Evolutionary conservation across 2,329 filamentous ascomycete genomes (phyloP), one percentile per base, ranked within the genome.

Genomic region (Thelonectria rubi): DNA sequence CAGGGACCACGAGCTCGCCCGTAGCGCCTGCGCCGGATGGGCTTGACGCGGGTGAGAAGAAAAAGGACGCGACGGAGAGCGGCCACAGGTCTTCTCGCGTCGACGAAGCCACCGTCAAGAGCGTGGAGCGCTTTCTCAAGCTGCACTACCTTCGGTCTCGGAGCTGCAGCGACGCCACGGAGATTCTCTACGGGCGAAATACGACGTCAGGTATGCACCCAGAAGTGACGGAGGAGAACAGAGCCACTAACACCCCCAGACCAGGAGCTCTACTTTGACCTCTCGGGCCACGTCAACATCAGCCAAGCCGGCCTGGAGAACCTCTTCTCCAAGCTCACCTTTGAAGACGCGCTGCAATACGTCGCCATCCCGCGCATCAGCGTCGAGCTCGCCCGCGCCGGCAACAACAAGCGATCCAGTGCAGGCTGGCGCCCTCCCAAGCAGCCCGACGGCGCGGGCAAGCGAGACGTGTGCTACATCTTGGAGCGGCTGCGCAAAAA

Each of bases 261-360:
- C n/a, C 47, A 62, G 30, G 55, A 62, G 11, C 48, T 62, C 2
- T 54, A 48, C 20, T 62, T 62, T 24, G 55, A 62, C 17, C 32
- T 62, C 2, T 45, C 43, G 4, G 49, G 59, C 14, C 17, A 54
- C 10, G 20, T 39, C 5, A 17, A 39, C 12, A 24, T 62, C 8
- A 59, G 40, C 12, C 49, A 45, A 9, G n/a, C 14, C 5, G 55
- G 8, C 1, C 43, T 62, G 1, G 10, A 24, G 3, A 62, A 62
- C 14, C 59, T 62, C 2, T 10, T 59, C 1, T 45, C 45, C 1
- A 59, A 62, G 6, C 50, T 62, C 2, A 40, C 32, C 1, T 55
- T 60, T 5, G 56, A 60, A 21, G 50, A 62, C 12, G 55, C 43
- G 17, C 56, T 62, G 1, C 60, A 62, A 43, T 62, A 60, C 18